These are phyloP conservation scores for Apophysomyces elegans DNA, from an alignment of 371 early-diverging fungal genomes.

Conservation along the genomic window DNA sequence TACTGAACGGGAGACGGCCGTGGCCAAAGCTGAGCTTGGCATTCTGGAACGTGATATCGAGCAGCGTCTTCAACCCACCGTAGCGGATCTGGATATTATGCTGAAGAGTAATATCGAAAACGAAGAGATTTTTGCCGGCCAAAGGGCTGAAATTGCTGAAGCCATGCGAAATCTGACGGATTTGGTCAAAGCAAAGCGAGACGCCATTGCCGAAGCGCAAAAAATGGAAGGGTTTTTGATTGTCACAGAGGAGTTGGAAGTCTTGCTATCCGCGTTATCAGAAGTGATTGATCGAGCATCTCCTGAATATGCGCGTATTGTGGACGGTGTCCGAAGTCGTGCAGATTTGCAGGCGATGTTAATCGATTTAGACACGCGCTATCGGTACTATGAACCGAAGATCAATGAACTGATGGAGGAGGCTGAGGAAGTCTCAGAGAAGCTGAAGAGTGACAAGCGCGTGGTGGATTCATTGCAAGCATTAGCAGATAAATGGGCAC, in stretches of 20 bases:
- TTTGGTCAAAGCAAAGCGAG: constrained; percentile 43
- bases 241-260: constrained; percentile 53
- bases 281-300: constrained; percentile 53
- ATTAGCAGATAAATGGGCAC: constrained; percentile 51
- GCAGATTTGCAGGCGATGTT: constrained; percentile 59
- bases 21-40: constrained; percentile 43
- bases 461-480: constrained; percentile 49
- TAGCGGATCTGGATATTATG: constrained; percentile 46
- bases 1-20: constrained; percentile 45
- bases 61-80: constrained; percentile 36
- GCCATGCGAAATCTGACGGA: constrained; percentile 38
- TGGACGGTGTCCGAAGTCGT: constrained; percentile 40
- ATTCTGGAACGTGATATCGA: constrained; percentile 51
- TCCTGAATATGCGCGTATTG: constrained; percentile 34
- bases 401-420: constrained; percentile 56
- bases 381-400: constrained; percentile 58
- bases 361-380: constrained; percentile 61
- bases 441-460: constrained; percentile 51
- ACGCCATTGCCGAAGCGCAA: constrained; percentile 44
- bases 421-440: constrained; percentile 41
- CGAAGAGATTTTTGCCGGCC: constrained; percentile 39
- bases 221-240: constrained; percentile 50
- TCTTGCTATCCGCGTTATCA: constrained; percentile 42
- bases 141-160: constrained; percentile 49
- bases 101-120: constrained; percentile 25